These are phyloP conservation scores for Annulohypoxylon maeteangense DNA, from an alignment of 495 filamentous ascomycete species.

Conservation along the genomic window DNA sequence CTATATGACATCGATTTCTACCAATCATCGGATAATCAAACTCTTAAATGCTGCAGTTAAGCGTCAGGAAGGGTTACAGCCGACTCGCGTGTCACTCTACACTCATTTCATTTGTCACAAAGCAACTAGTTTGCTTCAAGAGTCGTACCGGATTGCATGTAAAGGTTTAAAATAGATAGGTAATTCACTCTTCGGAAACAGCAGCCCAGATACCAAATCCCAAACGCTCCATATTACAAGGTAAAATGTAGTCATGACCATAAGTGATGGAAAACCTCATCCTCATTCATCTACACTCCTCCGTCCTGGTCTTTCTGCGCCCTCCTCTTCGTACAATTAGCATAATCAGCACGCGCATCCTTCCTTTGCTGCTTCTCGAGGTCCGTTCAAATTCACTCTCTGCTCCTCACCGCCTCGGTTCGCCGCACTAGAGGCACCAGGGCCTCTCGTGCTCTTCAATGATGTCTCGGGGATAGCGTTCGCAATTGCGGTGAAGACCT, in stretches of 20 bases:
- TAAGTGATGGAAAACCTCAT: slow-evolving; percentile 24
- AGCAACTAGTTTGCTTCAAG: slow-evolving; percentile 21
- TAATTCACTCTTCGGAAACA: slow-evolving; percentile 35
- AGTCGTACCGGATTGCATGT: slow-evolving; percentile 23
- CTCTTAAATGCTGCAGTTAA: neutral
- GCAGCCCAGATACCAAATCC: slow-evolving; percentile 40
- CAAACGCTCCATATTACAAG: slow-evolving; percentile 50
- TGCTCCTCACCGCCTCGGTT: slow-evolving; percentile 67
- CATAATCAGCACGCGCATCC: slow-evolving; percentile 86
- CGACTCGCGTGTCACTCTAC: slow-evolving; percentile 23
- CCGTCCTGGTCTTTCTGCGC: neutral
- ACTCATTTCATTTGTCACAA: slow-evolving; percentile 12
- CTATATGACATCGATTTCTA: slow-evolving; percentile 13
- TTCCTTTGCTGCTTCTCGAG: slow-evolving; percentile 76
- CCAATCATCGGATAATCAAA: slow-evolving; percentile 7
- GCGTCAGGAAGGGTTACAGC: slow-evolving; percentile 24
- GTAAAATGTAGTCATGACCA: slow-evolving; percentile 42
- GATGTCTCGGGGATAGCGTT: slow-evolving; percentile 97
- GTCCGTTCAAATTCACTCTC: slow-evolving; percentile 75
- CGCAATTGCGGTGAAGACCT: slow-evolving; percentile 98
- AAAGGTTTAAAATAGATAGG: slow-evolving; percentile 33
- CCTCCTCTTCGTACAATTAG: slow-evolving; percentile 53
- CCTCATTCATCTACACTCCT: neutral
- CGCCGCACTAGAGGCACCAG: slow-evolving; percentile 66
- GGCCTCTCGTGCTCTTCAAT: slow-evolving; percentile 83